A percentile compares a stretch with the other conserved stretches of the same genome.
Conservation (phyloP, 805 yeast genomes). For the Saturnispora gosingensis region DNA sequence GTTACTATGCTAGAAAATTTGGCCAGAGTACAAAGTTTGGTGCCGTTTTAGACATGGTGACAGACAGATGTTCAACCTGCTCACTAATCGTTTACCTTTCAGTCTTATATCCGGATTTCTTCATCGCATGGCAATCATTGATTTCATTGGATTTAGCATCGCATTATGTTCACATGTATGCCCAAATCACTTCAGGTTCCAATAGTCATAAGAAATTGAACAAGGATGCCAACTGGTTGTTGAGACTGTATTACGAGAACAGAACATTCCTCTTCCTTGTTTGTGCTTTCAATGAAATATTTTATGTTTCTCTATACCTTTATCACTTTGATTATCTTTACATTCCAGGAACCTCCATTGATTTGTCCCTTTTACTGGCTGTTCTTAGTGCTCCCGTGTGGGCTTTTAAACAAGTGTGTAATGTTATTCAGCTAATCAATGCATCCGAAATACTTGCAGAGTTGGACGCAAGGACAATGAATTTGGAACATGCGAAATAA, state of each 20-base stretch:
- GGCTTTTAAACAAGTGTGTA: constrained; percentile 83
- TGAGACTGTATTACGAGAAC: constrained; percentile 81
- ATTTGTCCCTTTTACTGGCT: constrained; percentile 29
- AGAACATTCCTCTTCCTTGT: constrained; percentile 74
- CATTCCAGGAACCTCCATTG: constrained; percentile 31
- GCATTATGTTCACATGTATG: constrained; percentile 98
- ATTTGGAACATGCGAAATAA: constrained; percentile 9
- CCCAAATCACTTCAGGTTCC: constrained; percentile 73
- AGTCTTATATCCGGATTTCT: constrained; percentile 64
- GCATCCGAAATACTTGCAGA: constrained; percentile 79
- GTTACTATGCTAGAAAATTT: constrained; percentile 83
- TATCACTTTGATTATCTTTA: constrained; percentile 47
- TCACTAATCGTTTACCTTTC: constrained; percentile 84
- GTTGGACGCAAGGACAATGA: constrained; percentile 50
- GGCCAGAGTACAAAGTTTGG: constrained; percentile 90
- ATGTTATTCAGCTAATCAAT: constrained; percentile 76
- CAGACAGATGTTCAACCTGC: constrained; percentile 94
- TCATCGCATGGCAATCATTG: constrained; percentile 69
- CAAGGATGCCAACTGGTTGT: constrained; percentile 57
- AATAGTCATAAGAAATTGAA: constrained; percentile 77
- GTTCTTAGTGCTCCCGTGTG: constrained; percentile 73
- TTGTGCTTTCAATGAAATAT: constrained; percentile 89
- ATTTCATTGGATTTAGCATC: constrained; percentile 83
- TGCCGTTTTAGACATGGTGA: constrained; percentile 97
- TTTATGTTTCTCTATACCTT: constrained; percentile 82